Percentiles rank a stretch among this genome's conserved stretches.
Conservation (phyloP, 78 protist genomes). For the Salpingoeca rosetta region DNA sequence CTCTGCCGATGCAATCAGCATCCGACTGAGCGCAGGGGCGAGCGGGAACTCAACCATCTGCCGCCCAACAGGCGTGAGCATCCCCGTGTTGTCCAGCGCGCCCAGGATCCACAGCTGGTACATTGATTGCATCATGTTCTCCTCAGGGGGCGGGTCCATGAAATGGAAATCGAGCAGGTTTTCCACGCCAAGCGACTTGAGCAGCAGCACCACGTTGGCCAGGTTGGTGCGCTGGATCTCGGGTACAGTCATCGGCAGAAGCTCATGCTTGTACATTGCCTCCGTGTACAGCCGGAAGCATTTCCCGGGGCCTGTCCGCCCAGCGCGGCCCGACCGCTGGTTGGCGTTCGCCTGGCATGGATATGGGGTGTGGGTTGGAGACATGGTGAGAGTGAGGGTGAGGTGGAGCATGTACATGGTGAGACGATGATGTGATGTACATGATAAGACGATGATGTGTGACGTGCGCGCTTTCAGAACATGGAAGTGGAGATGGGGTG, state of each 20-base stretch:
- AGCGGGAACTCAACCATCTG: conserved; percentile 83
- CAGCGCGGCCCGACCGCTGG: conserved; percentile 97
- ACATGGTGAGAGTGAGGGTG: background rate
- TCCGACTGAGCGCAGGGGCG: conserved; percentile 70
- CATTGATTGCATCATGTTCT: background rate
- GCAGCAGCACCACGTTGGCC: conserved; percentile 82
- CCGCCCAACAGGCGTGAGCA: conserved; percentile 71
- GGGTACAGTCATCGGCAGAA: conserved; percentile 80
- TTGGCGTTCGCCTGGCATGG: conserved; percentile 83
- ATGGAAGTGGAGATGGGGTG: too few relatives aligned
- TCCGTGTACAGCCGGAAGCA: conserved; percentile 84
- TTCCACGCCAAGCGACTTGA: conserved; percentile 89
- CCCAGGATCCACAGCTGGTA: conserved; percentile 94
- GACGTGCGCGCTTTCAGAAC: too few relatives aligned
- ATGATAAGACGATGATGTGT: too few relatives aligned
- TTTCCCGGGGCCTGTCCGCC: conserved; percentile 92
- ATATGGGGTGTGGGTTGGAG: background rate
- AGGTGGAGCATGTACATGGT: background rate
- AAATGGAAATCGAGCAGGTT: conserved; percentile 88
- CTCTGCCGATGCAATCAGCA: background rate
- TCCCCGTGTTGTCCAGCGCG: conserved; percentile 87
- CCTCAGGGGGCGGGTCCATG: conserved; percentile 98
- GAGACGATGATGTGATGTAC: background rate
- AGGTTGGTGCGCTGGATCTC: conserved; percentile 96
- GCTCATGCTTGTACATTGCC: conserved; percentile 41